These are phyloP conservation scores for Rhododendron kiyosumense DNA, from an alignment of 148 eudicot species.

Conservation along the genomic window DNA sequence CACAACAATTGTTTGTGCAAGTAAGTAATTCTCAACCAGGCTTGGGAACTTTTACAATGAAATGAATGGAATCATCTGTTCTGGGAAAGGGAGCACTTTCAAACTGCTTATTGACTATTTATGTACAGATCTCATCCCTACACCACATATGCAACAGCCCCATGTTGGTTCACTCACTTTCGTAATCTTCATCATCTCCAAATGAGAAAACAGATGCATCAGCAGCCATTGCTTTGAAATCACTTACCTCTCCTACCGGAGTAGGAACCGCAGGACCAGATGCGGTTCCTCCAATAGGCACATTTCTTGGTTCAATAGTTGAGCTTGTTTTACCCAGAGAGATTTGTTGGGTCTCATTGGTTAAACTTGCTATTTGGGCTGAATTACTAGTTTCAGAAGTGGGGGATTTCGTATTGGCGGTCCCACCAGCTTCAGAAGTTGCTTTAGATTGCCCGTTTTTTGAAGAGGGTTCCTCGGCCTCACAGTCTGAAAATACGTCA, in stretches of 20 bases:
- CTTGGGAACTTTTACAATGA: conserved; percentile 8
- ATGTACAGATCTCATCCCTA: conserved; percentile 35
- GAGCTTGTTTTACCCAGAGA: conserved; percentile 44
- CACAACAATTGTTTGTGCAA: not conserved
- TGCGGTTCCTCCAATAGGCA: conserved; percentile 13
- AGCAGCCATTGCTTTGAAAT: conserved; percentile 96
- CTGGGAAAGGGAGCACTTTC: conserved; percentile 4
- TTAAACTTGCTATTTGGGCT: conserved; percentile 38
- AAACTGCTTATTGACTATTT: conserved; percentile 18
- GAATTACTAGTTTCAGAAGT: conserved; percentile 28
- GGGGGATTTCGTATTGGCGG: conserved; percentile 23
- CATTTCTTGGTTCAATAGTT: conserved; percentile 30
- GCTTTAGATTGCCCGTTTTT: conserved; percentile 33
- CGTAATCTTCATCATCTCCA: conserved; percentile 94
- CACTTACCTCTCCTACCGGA: conserved; percentile 58
- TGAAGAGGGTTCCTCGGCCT: conserved; percentile 49
- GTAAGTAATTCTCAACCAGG: not conserved
- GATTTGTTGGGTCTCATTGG: conserved; percentile 48
- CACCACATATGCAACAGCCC: conserved; percentile 7
- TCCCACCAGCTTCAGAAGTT: conserved; percentile 27
- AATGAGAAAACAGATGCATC: conserved; percentile 96
- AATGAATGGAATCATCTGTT: conserved; percentile 14
- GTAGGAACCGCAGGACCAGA: conserved; percentile 26
- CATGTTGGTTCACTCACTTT: conserved; percentile 51
- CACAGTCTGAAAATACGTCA: conserved; percentile 84